Conservation (phyloP, 2,329 filamentous ascomycete species). For the Epichloe scottii region DNA sequence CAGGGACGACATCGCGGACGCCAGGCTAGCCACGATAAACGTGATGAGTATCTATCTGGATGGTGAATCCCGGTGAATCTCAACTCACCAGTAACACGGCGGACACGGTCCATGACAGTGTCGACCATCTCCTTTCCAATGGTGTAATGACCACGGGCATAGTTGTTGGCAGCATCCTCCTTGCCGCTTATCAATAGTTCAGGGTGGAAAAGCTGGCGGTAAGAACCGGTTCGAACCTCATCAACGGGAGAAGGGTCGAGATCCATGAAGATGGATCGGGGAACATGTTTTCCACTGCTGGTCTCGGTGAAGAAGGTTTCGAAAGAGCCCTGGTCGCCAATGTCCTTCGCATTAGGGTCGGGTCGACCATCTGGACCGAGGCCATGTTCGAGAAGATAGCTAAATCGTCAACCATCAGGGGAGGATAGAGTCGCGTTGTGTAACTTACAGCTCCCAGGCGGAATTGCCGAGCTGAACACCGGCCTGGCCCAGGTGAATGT, state of each 20-base stretch:
- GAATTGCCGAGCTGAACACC: conserved; percentile 64
- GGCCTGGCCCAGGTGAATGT: conserved; percentile 55
- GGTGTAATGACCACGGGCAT: conserved; percentile 64
- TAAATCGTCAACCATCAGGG: conserved; percentile 22
- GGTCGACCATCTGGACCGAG: conserved; percentile 52
- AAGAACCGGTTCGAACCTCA: conserved; percentile 56
- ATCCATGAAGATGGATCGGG: conserved; percentile 60
- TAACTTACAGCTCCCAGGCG: conserved; percentile 61
- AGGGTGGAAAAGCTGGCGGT: conserved; percentile 60
- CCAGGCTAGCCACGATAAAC: background rate
- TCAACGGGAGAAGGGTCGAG: conserved; percentile 62
- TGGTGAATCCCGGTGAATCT: background rate
- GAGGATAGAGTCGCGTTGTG: conserved; percentile 12
- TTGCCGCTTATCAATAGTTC: conserved; percentile 62
- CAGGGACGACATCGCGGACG: background rate
- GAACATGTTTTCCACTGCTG: conserved; percentile 58
- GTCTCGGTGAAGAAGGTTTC: conserved; percentile 68
- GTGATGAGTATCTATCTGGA: background rate
- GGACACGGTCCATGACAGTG: conserved; percentile 55
- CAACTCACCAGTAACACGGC: conserved; percentile 51
- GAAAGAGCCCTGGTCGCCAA: conserved; percentile 50
- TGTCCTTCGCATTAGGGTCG: conserved; percentile 46
- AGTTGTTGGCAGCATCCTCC: conserved; percentile 69
- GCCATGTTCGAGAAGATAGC: conserved; percentile 62
- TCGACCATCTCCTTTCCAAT: conserved; percentile 68